phyloP scores from a whole-genome alignment of 768 basidiomycete species.

The Pleurotus sapidus region DNA sequence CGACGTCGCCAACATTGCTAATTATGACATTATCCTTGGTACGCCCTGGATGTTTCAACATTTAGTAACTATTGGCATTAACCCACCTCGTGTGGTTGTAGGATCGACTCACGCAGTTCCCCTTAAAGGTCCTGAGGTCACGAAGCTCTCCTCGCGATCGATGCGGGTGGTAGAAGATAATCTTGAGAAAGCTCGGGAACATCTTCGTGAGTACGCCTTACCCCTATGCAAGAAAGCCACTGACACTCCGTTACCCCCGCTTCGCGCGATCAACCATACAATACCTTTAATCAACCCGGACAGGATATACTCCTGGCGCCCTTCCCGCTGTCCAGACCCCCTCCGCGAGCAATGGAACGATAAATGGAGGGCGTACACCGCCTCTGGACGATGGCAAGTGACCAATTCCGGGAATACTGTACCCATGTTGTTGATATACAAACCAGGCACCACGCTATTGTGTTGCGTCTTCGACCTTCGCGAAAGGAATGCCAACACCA shows the following conservation, averaged over 20 bases:
- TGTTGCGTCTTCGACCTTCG: conserved; percentile 29
- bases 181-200: not conserved
- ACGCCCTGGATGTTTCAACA: conserved; percentile 22
- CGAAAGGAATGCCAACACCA: conserved; percentile 32
- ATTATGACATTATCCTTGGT: conserved; percentile 17
- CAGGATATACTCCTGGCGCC: no score
- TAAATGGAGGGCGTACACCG: conserved; percentile 9
- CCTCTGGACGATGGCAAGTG: conserved; percentile 8
- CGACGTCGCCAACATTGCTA: conserved; percentile 17
- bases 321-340: conserved; percentile 11
- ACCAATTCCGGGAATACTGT: not conserved
- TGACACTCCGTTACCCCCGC: no score
- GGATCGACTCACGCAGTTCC: conserved; percentile 8
- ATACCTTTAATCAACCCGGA: no score
- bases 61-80: conserved; percentile 13
- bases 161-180: not conserved
- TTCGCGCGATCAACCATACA: no score
- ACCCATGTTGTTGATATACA: not conserved
- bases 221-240: not conserved
- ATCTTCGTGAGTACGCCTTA: not conserved
- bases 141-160: not conserved
- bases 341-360: conserved; percentile 10
- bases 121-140: conserved; percentile 1
- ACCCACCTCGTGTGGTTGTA: conserved; percentile 12
- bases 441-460: conserved; percentile 9